These are phyloP conservation scores for Pseudogymnoascus sp. DNA, from an alignment of 2,329 filamentous ascomycete species.

Conservation along the genomic window DNA sequence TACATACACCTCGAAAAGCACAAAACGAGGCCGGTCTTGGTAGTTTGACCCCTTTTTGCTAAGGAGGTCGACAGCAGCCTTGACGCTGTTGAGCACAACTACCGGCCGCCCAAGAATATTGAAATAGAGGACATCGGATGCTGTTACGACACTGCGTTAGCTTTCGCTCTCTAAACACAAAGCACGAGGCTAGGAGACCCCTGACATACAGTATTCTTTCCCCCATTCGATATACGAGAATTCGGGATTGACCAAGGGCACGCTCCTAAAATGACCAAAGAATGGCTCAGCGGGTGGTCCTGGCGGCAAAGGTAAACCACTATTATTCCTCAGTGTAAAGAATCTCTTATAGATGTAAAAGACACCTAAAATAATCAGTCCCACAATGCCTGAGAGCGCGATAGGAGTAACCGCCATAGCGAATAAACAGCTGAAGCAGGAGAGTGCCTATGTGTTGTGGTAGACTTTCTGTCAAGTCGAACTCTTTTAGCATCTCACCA, in stretches of 20 bases:
- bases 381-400: not conserved
- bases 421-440: not conserved
- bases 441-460: not conserved
- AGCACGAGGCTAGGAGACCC: conserved; percentile 6
- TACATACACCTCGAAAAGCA: conserved; percentile 17
- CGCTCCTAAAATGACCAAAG: conserved; percentile 21
- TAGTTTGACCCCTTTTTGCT: conserved; percentile 40
- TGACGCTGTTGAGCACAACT: conserved; percentile 38
- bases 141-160: conserved; percentile 2
- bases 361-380: not conserved
- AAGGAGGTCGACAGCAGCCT: conserved; percentile 36
- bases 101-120: conserved; percentile 27
- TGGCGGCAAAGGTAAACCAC: conserved; percentile 20
- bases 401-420: not conserved
- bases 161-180: not conserved
- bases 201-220: conserved; percentile 20
- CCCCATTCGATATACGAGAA: conserved; percentile 21
- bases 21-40: conserved; percentile 38
- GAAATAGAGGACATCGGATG: conserved; percentile 16
- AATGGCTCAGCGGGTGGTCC: conserved; percentile 22
- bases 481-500: not conserved
- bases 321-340: conserved; percentile 10
- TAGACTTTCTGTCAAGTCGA: not conserved
- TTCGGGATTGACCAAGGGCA: conserved; percentile 20
- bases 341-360: not conserved